Conservation (phyloP, 495 filamentous ascomycete genomes). For the Amniculicola lignicola region DNA sequence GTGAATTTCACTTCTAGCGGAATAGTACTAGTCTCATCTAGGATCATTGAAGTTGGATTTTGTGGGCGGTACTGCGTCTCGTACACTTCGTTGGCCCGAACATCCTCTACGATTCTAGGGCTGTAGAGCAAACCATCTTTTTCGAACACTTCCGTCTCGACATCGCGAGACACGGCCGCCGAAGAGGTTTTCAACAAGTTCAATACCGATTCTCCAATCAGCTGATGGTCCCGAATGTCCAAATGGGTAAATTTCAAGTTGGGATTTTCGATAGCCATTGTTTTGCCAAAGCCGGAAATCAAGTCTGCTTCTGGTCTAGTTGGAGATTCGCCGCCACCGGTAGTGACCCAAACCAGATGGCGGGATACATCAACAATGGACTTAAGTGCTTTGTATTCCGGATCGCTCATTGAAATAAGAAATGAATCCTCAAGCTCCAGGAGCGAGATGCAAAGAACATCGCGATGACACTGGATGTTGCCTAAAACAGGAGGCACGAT, state of each 20-base stretch:
- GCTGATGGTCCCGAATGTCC: neutral
- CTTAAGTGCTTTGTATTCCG: neutral
- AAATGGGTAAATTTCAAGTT: constrained; percentile 33
- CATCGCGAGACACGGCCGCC: neutral
- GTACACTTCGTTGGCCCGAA: neutral
- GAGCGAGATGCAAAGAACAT: neutral
- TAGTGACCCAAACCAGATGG: constrained; percentile 41
- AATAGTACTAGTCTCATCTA: neutral
- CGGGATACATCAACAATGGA: neutral
- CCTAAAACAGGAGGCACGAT: neutral
- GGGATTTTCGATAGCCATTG: constrained; percentile 36
- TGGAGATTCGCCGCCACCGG: constrained; percentile 34
- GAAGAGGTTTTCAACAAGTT: neutral
- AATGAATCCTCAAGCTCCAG: neutral
- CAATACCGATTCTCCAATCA: neutral
- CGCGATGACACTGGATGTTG: neutral
- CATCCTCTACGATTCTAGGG: neutral
- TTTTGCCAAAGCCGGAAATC: constrained; percentile 36
- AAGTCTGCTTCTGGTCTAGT: constrained; percentile 38
- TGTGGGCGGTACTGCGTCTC: neutral
- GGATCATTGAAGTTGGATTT: neutral
- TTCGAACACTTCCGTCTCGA: neutral
- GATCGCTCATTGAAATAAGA: neutral
- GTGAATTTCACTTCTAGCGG: neutral
- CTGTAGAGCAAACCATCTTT: neutral